Percentiles rank a stretch among this genome's conserved stretches.
These are phyloP conservation scores for Septoria petroselini DNA, from an alignment of 2,329 filamentous ascomycete genomes.

Conservation along the genomic window DNA sequence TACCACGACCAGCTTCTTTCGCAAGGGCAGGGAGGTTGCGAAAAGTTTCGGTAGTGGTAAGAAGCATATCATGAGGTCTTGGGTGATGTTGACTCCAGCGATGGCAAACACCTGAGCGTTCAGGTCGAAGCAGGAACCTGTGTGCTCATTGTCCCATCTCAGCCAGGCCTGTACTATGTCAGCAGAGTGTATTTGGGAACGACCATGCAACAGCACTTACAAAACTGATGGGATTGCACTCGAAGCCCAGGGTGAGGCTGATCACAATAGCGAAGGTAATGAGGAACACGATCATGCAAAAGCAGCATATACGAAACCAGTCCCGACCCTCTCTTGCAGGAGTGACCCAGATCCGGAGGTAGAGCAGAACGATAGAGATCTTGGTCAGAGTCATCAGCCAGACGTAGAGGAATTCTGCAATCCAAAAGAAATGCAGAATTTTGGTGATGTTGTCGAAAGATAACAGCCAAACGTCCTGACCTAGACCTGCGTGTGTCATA, in stretches of 20 bases:
- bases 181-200: neutral
- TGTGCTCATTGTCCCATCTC: slow-evolving; percentile 14
- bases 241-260: slow-evolving; percentile 15
- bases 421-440: slow-evolving; percentile 16
- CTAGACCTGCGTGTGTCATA: slow-evolving; percentile 3
- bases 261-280: slow-evolving; percentile 6
- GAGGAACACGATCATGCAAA: slow-evolving; percentile 4
- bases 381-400: slow-evolving; percentile 16
- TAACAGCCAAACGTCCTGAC: slow-evolving; percentile 14
- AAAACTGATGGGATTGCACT: slow-evolving; percentile 17
- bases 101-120: slow-evolving; percentile 12
- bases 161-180: slow-evolving; percentile 9
- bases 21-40: slow-evolving; percentile 1
- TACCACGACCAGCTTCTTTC: slow-evolving; percentile 12
- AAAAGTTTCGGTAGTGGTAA: slow-evolving; percentile 17
- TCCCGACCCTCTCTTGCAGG: neutral
- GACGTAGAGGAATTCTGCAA: slow-evolving; percentile 15
- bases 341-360: slow-evolving; percentile 12
- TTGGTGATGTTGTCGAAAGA: slow-evolving; percentile 9
- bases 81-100: slow-evolving; percentile 15
- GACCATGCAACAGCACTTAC: neutral
- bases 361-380: slow-evolving; percentile 12
- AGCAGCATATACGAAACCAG: slow-evolving; percentile 12
- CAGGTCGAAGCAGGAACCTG: slow-evolving; percentile 7
- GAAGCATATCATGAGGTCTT: slow-evolving; percentile 17